Base-by-base conservation (phyloP, 2,329 filamentous ascomycete genomes). In the Westerdykella aurantiaca region DNA sequence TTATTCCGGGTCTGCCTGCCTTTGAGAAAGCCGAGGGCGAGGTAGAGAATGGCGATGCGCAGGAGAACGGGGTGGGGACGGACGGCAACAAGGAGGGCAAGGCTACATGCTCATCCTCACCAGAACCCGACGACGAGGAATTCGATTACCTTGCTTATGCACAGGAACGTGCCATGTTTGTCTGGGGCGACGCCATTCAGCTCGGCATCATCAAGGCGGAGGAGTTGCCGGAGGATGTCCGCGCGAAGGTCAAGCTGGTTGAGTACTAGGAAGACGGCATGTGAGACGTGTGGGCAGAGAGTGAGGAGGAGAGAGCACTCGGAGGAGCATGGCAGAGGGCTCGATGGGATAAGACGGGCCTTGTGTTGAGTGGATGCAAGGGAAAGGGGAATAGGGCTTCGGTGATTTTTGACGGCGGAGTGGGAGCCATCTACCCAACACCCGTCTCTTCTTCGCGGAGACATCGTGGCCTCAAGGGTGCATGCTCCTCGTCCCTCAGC, bases 121-220 rank as follows among this genome's bases (percentile, higher is more conserved):
- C 72, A 4, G 74, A 77, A 39, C 76, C 77, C 16, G 79, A 77
- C 22, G 80, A 78, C 29, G 86, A 88, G 35, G 86, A 88, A 59
- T 98, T 97, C 61, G 90, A 98, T 67, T 98, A 97, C 65, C 74
- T 98, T 18, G 81, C 79, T 10, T 98, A 97, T 69, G 83, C 93
- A 6, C 88, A 95, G 68, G 87, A 96, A 52, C 78, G 93, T 12
- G 90, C 88, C 0, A 75, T 93, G 71, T 93, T 96, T 69, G 93
- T 98, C 70, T 94, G 91, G 86, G 90, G 89, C 1, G 93, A 98
- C 70, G 82, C 88, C 41, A 72, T 97, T 44, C 72, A 77, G 43
- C 68, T 95, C 67, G 89, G 89, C 0, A 69, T 98, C 33, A 75
- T 93, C 33, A 81, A 78, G 62, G 67, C 75, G 48, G 84, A 90